Evolutionary conservation across 2,329 filamentous ascomycete genomes (phyloP), one percentile per base, ranked within the genome.

Genomic region (Diaporthe vaccinii): DNA sequence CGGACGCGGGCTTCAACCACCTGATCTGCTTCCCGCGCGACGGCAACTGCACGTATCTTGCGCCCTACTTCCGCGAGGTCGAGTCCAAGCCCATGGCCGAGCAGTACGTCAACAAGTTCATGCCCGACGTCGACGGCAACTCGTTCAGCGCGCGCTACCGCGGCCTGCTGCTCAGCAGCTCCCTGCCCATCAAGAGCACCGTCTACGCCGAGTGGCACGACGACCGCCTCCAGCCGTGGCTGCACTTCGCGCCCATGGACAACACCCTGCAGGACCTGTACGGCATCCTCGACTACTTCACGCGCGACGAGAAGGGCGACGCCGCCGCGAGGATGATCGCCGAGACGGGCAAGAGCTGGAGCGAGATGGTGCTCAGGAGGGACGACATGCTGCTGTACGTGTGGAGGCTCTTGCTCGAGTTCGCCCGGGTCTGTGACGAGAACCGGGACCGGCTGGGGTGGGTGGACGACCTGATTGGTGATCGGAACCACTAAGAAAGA

Each of bases 161-260:
- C 62, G 88, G 87, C 0, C 92, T 94, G 78, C 84, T 95, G 12
- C 86, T 88, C 36, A 92, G 89, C 51, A 93, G 89, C 1, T 91
- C 89, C 61, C 82, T 94, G 46, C 91, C 92, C 1, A 89, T 95
- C 80, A 95, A 95, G 83, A 89, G 91, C 17, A 94, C 93, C 4
- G 87, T 95, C 58, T 95, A 93, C 81, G 85, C 89, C 12, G 93
- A 95, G 81, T 95, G 93, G 93, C 93, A 95, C 80, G 93, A 95
- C 80, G 88, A 90, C 58, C 87, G 93, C 9, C 85, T 95, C 0
- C 84, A 91, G 20, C 90, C 92, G 0, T 95, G 93, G 93, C 85
- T 89, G 77, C 93, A 95, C 82, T 95, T 93, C 79, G 90, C 92
- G 1, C 93, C 93, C 2, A 87, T 95, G 79, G 92, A 94, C 81